Evolutionary conservation across 495 filamentous ascomycete species (phyloP), one percentile per base, ranked within the genome.

Genomic region (Hypoxylon fragiforme): DNA sequence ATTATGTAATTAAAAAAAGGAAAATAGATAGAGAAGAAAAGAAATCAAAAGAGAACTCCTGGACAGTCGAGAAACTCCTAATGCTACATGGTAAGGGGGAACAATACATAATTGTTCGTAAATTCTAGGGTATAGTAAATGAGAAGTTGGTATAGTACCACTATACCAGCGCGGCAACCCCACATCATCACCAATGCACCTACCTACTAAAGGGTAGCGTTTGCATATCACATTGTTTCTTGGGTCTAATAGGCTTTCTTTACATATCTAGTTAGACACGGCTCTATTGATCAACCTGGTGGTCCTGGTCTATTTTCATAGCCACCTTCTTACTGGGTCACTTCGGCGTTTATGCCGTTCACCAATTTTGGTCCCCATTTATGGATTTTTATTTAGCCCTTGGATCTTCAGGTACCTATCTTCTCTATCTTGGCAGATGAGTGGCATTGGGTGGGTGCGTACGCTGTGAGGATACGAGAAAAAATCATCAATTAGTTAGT

Each of bases 271-370:
- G 19, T 49, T 38, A 37, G 46, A 55, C n/a, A n/a, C n/a, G n/a
- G n/a, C n/a, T n/a, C n/a, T 19, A 36, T 35, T 32, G 46, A 47
- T 51, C 51, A 37, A 51, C 41, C 41, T 20, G 46, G 43, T 51
- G 46, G 31, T 47, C 41, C 41, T 20, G 20, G 35, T 41, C 38
- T 28, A 4, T 41, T 26, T 16, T 37, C 4, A 18, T 16, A 12
- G 28, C 41, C 15, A 28, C 31, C 9, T 8, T 35, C 21, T 36
- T 38, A 34, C 22, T 42, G 7, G 39, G 13, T 32, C 13, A 34
- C 19, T 35, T 41, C 38, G 30, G 39, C 44, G 44, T 48, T 36
- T 41, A 50, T 12, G n/a, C n/a, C n/a, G n/a, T n/a, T n/a, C n/a
- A n/a, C n/a, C n/a, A n/a, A n/a, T n/a, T n/a, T n/a, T n/a, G n/a